A percentile compares a stretch with the other conserved stretches of the same genome.
Evolutionary conservation across 768 basidiomycete genomes (phyloP).

Genomic region (Saitozyma podzolica): DNA sequence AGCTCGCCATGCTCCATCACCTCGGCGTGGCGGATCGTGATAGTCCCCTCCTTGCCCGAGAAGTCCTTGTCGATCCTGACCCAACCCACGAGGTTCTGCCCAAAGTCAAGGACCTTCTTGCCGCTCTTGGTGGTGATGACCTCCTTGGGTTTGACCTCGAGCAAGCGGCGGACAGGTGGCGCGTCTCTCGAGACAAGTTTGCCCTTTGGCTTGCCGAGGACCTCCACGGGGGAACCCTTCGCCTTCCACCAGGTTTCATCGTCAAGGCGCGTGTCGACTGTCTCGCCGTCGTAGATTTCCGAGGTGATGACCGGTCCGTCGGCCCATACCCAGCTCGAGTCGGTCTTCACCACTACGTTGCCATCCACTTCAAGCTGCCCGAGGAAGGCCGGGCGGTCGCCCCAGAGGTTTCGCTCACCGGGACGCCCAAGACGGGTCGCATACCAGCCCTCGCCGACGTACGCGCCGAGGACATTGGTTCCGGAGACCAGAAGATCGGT

Average conservation of each 20-base stretch:
- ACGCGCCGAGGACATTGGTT: conserved; percentile 29
- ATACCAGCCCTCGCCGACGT: conserved; percentile 40
- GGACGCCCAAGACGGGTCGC: conserved; percentile 24
- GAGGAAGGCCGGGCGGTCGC: conserved; percentile 29
- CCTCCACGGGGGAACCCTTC: neutral
- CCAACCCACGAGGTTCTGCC: conserved; percentile 49
- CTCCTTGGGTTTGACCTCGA: conserved; percentile 23
- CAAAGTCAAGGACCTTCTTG: conserved; percentile 47
- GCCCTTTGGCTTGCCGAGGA: conserved; percentile 14
- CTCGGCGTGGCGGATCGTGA: conserved; percentile 42
- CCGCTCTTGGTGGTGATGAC: conserved; percentile 44
- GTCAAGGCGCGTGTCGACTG: conserved; percentile 14
- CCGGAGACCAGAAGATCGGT: conserved; percentile 17
- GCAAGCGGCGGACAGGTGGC: conserved; percentile 34
- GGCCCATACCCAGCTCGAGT: conserved; percentile 18
- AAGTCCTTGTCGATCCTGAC: conserved; percentile 23
- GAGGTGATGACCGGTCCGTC: conserved; percentile 16
- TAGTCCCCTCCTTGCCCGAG: neutral
- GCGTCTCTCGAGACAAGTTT: conserved; percentile 29
- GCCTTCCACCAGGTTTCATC: conserved; percentile 6
- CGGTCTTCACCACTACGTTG: conserved; percentile 10
- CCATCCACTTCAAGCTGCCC: conserved; percentile 35
- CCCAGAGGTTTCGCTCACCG: conserved; percentile 23
- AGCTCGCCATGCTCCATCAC: conserved; percentile 49
- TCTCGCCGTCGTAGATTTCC: conserved; percentile 45